These are phyloP conservation scores for Drosera capensis DNA, from an alignment of 148 eudicot species.

Conservation along the genomic window DNA sequence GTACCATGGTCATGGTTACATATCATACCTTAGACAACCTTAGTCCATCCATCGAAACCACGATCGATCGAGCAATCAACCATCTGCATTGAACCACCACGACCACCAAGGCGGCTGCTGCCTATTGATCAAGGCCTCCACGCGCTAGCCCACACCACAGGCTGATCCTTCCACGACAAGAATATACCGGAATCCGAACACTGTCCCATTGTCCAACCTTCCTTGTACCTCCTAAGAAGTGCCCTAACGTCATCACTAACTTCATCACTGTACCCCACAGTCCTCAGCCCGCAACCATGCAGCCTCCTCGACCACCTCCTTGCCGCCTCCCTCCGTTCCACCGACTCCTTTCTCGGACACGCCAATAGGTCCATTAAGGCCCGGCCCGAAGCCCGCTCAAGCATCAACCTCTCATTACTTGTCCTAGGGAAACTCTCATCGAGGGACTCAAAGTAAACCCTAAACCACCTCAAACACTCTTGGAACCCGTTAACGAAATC, in stretches of 20 bases:
- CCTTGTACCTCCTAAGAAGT: constrained; percentile 74
- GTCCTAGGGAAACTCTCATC: constrained; percentile 59
- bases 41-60: too few relatives aligned
- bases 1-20: too few relatives aligned
- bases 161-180: constrained; percentile 80
- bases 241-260: constrained; percentile 88
- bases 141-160: constrained; percentile 97
- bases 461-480: constrained; percentile 76
- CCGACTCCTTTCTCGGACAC: constrained; percentile 39
- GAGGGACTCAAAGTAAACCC: constrained; percentile 67
- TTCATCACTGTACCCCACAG: constrained; percentile 55
- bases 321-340: constrained; percentile 71
- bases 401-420: constrained; percentile 72
- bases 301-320: constrained; percentile 47
- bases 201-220: constrained; percentile 72
- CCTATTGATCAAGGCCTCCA: constrained; percentile 46
- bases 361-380: constrained; percentile 68
- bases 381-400: constrained; percentile 73
- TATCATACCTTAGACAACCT: too few relatives aligned
- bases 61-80: too few relatives aligned
- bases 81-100: too few relatives aligned
- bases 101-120: background rate
- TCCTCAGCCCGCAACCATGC: constrained; percentile 35
- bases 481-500: constrained; percentile 57
- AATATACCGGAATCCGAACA: constrained; percentile 50